A percentile compares a stretch with the other conserved stretches of the same genome.
Conservation (phyloP, 257 asterid genomes). For the Craterostigma plantagineum region DNA sequence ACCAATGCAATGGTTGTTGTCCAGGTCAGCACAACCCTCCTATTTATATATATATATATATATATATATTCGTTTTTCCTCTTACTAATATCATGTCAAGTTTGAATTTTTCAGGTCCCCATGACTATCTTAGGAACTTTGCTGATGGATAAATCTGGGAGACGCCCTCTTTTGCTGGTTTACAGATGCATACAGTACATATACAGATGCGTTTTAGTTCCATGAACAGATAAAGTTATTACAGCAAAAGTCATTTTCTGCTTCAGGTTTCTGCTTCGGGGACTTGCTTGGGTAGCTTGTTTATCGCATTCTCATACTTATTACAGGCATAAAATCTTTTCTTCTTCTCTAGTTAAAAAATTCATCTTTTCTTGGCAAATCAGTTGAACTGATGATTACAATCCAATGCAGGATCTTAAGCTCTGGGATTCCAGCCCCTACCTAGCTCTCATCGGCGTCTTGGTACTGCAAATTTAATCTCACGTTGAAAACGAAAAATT, state of each 20-base stretch:
- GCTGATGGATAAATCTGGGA: conserved; percentile 73
- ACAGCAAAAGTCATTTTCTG: conserved; percentile 1
- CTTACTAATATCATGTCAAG: background rate
- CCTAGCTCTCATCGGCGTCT: conserved; percentile 54
- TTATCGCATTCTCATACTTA: conserved; percentile 48
- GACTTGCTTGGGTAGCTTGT: conserved; percentile 65
- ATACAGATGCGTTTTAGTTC: too few relatives aligned
- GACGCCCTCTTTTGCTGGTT: conserved; percentile 65
- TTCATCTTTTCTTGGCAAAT: background rate
- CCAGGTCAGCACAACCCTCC: conserved; percentile 23
- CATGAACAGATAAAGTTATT: background rate
- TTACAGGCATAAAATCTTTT: conserved; percentile 28
- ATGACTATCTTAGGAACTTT: conserved; percentile 52
- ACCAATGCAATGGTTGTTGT: conserved; percentile 69
- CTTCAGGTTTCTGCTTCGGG: conserved; percentile 62
- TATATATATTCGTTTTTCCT: background rate
- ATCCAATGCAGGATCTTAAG: conserved; percentile 37
- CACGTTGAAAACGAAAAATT: background rate
- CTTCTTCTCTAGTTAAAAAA: background rate
- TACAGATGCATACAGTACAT: too few relatives aligned
- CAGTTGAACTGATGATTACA: background rate
- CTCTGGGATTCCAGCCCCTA: conserved; percentile 48
- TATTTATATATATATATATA: background rate
- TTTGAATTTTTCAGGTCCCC: conserved; percentile 45
- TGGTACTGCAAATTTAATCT: conserved; percentile 28